These are phyloP conservation scores for Paraphaeosphaeria sporulosa DNA, from an alignment of 2,329 filamentous ascomycete species.

Conservation along the genomic window DNA sequence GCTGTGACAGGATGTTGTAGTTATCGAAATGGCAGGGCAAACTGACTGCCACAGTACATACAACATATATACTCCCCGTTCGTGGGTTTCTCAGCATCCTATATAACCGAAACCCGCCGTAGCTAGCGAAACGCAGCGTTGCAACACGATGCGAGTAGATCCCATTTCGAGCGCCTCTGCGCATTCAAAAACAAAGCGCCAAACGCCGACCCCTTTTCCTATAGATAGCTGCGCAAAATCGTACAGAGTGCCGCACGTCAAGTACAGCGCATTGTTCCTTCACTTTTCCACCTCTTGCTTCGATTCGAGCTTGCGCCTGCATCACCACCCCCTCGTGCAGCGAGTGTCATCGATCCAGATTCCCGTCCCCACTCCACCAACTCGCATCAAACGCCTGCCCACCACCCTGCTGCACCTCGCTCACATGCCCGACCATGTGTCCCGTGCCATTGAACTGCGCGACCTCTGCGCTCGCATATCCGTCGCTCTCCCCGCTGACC, in stretches of 20 bases:
- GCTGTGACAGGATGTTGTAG: too few species aligned
- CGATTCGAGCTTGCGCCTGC: neutral
- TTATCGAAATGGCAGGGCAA: too few species aligned
- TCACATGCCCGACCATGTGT: slow-evolving; percentile 8
- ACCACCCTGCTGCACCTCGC: neutral
- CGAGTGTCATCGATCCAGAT: slow-evolving; percentile 3
- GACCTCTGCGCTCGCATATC: slow-evolving; percentile 5
- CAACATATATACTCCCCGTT: too few species aligned
- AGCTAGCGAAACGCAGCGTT: too few species aligned
- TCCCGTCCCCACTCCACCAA: slow-evolving; percentile 13
- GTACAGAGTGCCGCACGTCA: neutral
- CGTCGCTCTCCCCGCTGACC: slow-evolving; percentile 6
- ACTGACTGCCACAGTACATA: too few species aligned
- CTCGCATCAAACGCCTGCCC: slow-evolving; percentile 8
- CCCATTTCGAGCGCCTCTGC: neutral
- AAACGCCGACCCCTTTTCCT: neutral
- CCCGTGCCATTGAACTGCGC: neutral
- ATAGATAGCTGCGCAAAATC: neutral
- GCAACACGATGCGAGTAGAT: too few species aligned
- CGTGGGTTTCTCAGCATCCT: too few species aligned
- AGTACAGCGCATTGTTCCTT: too few species aligned
- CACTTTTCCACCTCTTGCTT: too few species aligned
- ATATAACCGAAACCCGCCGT: neutral
- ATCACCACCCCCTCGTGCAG: neutral
- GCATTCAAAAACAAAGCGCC: neutral